Percentiles rank a stretch among this genome's conserved stretches.
These are phyloP conservation scores for Neotropicomus parvogracilis DNA, from an alignment of 1,284 basidiomycete species.

Conservation along the genomic window DNA sequence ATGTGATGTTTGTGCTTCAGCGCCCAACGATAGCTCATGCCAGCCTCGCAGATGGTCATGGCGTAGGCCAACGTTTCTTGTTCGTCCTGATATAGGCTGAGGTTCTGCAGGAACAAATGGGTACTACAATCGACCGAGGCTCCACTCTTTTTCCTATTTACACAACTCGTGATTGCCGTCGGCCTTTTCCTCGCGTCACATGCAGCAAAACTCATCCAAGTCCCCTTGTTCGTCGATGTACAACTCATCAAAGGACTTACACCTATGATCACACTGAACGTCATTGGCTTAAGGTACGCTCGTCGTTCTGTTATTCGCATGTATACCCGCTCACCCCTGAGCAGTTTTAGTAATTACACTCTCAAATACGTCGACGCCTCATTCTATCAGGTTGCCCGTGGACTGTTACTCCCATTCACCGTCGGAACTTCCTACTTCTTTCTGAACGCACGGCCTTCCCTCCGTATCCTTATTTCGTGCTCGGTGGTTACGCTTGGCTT, in stretches of 20 bases:
- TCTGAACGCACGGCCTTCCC: conserved; percentile 69
- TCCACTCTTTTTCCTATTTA: conserved; percentile 84
- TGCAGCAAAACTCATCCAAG: conserved; percentile 54
- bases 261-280: conserved; percentile 71
- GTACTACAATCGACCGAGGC: conserved; percentile 63
- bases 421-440: conserved; percentile 73
- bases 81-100: conserved; percentile 14
- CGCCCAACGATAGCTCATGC: conserved; percentile 16
- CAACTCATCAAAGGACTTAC: conserved; percentile 66
- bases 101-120: conserved; percentile 68
- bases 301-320: background rate
- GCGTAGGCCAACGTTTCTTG: conserved; percentile 44
- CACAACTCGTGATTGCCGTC: conserved; percentile 76
- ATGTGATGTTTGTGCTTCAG: conserved; percentile 35
- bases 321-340: background rate
- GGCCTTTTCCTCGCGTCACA: conserved; percentile 67
- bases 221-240: conserved; percentile 58
- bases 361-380: conserved; percentile 90
- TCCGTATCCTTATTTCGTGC: conserved; percentile 68
- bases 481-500: conserved; percentile 77
- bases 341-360: conserved; percentile 85
- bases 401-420: conserved; percentile 82
- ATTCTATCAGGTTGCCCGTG: conserved; percentile 89
- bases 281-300: conserved; percentile 72
- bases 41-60: conserved; percentile 65